Conservation (phyloP, 495 filamentous ascomycete species). For the Trichoderma reesei region DNA sequence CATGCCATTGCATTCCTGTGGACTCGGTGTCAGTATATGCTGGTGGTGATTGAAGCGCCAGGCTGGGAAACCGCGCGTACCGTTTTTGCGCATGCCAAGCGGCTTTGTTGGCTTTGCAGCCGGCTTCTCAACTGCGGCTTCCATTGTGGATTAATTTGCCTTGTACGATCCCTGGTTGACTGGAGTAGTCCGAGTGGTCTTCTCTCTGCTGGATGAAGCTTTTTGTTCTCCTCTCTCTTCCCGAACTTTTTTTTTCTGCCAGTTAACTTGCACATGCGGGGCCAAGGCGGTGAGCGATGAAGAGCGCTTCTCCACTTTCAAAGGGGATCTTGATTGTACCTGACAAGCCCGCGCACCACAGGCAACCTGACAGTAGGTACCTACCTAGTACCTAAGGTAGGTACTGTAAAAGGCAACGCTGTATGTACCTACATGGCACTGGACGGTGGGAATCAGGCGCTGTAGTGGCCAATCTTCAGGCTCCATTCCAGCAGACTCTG, state of each 20-base stretch:
- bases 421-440: too few species aligned
- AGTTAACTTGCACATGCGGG: background rate
- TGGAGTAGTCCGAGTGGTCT: too few species aligned
- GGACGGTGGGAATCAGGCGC: too few species aligned
- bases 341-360: too few species aligned
- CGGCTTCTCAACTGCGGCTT: conserved; percentile 3
- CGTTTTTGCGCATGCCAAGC: conserved; percentile 57
- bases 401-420: too few species aligned
- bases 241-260: background rate
- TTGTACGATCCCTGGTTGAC: conserved; percentile 1
- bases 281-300: background rate
- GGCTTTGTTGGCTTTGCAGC: conserved; percentile 17
- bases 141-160: conserved; percentile 16
- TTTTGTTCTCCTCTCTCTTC: background rate
- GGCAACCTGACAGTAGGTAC: too few species aligned
- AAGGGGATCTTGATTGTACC: conserved; percentile 4
- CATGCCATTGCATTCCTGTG: conserved; percentile 93
- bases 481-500: too few species aligned
- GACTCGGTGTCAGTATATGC: conserved; percentile 11
- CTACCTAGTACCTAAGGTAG: too few species aligned
- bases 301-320: background rate
- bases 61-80: conserved; percentile 28
- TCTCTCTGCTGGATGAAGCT: too few species aligned
- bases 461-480: too few species aligned
- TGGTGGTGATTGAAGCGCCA: background rate